These are phyloP conservation scores for Clohesyomyces aquaticus DNA, from an alignment of 495 filamentous ascomycete species.

Conservation along the genomic window DNA sequence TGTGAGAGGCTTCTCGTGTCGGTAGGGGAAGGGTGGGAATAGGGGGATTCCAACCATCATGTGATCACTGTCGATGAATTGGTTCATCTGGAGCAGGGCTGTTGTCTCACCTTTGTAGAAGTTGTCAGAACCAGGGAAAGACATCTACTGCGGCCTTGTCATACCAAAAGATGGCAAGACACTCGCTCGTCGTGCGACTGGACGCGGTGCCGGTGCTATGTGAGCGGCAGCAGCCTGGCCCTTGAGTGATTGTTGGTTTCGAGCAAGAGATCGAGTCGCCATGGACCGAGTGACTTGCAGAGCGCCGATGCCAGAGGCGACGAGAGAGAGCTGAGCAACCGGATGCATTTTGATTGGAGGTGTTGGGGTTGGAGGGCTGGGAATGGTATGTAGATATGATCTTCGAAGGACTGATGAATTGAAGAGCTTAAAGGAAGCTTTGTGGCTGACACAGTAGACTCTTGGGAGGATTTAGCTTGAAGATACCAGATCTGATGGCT, in stretches of 20 bases:
- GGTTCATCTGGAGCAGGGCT: not conserved
- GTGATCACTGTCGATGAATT: not conserved
- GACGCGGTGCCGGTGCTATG: slow-evolving; percentile 1
- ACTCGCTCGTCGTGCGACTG: not conserved
- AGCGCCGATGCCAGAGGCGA: slow-evolving; percentile 8
- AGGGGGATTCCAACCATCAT: not conserved
- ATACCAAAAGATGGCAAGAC: not conserved
- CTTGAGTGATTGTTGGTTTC: slow-evolving; percentile 2
- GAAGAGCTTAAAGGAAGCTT: slow-evolving; percentile 5
- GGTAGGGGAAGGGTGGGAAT: not conserved
- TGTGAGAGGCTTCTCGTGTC: no score
- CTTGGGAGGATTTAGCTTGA: not conserved
- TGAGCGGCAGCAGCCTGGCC: not conserved
- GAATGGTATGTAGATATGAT: no score
- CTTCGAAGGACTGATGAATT: not conserved
- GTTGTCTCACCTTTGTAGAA: not conserved
- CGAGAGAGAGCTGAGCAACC: slow-evolving; percentile 5
- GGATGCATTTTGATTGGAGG: slow-evolving; percentile 5
- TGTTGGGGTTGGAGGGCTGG: not conserved
- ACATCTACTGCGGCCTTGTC: not conserved
- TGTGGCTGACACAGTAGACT: slow-evolving; percentile 1
- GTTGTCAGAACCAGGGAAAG: not conserved
- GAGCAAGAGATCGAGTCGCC: not conserved
- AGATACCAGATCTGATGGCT: not conserved
- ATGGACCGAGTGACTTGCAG: not conserved